phyloP scores from a whole-genome alignment of 2,329 filamentous ascomycete genomes.

The Colletotrichum caudatum region DNA sequence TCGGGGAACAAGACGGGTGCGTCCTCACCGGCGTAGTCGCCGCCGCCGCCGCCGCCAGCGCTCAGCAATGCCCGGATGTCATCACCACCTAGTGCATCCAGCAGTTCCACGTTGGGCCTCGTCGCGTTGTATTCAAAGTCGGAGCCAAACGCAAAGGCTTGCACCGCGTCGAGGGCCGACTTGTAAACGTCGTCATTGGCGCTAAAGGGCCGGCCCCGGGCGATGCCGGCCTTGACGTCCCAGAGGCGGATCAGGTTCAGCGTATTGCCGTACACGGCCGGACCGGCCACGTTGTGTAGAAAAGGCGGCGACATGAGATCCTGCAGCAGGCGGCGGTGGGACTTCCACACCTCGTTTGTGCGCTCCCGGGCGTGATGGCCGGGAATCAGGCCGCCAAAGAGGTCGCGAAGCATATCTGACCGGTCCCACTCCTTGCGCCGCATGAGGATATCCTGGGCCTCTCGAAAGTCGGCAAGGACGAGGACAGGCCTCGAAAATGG shows the following conservation, averaged over 20 bases:
- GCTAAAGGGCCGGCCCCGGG: slow-evolving; percentile 48
- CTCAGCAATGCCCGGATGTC: too few relatives aligned
- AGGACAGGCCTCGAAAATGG: slow-evolving; percentile 49
- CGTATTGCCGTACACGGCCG: slow-evolving; percentile 49
- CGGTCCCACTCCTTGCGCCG: slow-evolving; percentile 53
- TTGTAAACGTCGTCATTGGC: slow-evolving; percentile 49
- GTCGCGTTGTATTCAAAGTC: slow-evolving; percentile 25
- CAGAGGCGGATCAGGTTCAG: slow-evolving; percentile 51
- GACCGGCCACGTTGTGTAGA: slow-evolving; percentile 49
- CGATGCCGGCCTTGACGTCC: slow-evolving; percentile 48
- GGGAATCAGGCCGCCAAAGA: slow-evolving; percentile 39
- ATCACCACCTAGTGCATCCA: too few relatives aligned
- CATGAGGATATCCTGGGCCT: slow-evolving; percentile 51
- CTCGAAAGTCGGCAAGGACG: slow-evolving; percentile 50
- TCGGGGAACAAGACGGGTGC: too few relatives aligned
- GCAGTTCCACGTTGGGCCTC: slow-evolving; percentile 14
- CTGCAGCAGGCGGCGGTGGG: slow-evolving; percentile 51
- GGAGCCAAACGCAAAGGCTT: slow-evolving; percentile 48
- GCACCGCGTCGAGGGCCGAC: slow-evolving; percentile 49
- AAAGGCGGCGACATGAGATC: slow-evolving; percentile 54
- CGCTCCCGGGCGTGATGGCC: slow-evolving; percentile 50
- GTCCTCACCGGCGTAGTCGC: too few relatives aligned
- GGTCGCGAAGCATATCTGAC: slow-evolving; percentile 10
- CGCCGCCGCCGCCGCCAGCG: too few relatives aligned
- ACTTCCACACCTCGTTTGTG: slow-evolving; percentile 48